Base-by-base conservation (phyloP, 139 green algal genomes). In the Penium margaritaceum region DNA sequence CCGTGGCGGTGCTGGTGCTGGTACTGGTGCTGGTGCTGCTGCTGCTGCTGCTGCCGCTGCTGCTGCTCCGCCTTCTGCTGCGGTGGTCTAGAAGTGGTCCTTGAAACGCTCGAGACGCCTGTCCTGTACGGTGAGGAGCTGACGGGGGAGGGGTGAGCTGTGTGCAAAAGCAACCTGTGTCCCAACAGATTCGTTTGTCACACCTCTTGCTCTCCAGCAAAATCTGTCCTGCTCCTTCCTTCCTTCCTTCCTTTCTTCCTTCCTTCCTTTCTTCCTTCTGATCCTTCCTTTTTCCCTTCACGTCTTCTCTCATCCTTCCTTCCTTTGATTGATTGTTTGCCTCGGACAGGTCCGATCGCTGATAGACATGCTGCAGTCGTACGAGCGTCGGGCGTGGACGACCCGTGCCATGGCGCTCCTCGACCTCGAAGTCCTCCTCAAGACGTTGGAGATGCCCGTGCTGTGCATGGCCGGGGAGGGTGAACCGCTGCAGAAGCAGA, bases 341-440 rank as follows among this genome's bases (percentile, higher is more conserved):
- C 36, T n/a, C n/a, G n/a, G n/a, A n/a, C 64, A 72, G 64, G 64
- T 62, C 1, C 67, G 67, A 6, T 29, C 34, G 15, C 21, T 75
- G 6, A 29, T 75, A 7, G 67, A 75, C 9, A 66, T 75, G 67
- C 67, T 75, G 44, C 67, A 75, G 67, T 67, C 27, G 21, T 44
- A 46, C 47, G 46, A 75, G 44, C 2, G 32, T 44, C 44, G 67
- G 44, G 27, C 67, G 2, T 75, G 44, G 67, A 15, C 33, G 24
- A 51, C 47, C 9, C 46, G 47, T 9, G 53, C 67, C 12, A 65
- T 75, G 46, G 67, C 67, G 1, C 24, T 65, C 7, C 12, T 32
- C 7, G 67, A 75, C 29, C 67, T 67, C 27, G 67, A 67, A 4
- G 41, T 17, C 5, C 46, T 65, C 21, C 67, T 75, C 2, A 36